These are phyloP conservation scores for Rhynchospora pubera DNA, from an alignment of 176 grass and related monocot species.

Conservation along the genomic window DNA sequence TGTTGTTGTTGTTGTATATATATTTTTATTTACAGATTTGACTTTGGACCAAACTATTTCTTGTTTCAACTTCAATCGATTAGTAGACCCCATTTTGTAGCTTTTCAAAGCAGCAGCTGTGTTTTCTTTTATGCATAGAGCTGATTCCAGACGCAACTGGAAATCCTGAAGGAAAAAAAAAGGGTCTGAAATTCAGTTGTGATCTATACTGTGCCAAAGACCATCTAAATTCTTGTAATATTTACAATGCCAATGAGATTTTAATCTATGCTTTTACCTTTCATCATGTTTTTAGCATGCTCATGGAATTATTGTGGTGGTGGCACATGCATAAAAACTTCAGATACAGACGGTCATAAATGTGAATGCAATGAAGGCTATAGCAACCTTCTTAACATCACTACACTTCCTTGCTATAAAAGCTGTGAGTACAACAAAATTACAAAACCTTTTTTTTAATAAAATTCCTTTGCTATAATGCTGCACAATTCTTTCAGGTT, in stretches of 20 bases:
- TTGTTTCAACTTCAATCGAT: neutral
- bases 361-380: slow-evolving; percentile 59
- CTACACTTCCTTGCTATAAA: slow-evolving; percentile 56
- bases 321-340: slow-evolving; percentile 51
- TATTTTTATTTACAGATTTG: neutral
- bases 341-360: slow-evolving; percentile 34
- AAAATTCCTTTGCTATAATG: neutral
- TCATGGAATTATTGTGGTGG: slow-evolving; percentile 52
- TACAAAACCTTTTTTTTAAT: neutral
- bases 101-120: neutral
- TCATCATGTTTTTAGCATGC: slow-evolving; percentile 40
- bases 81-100: neutral
- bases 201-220: neutral
- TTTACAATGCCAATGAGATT: neutral
- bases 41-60: neutral
- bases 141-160: neutral
- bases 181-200: neutral
- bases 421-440: slow-evolving; percentile 41
- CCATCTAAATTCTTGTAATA: neutral
- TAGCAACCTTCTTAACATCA: slow-evolving; percentile 70
- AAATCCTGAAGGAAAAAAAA: neutral
- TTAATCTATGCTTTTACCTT: neutral
- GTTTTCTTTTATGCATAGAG: neutral
- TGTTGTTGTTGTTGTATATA: too few species aligned
- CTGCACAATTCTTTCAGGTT: slow-evolving; percentile 38